Percentiles rank a stretch among this genome's conserved stretches.
Evolutionary conservation across 2,329 filamentous ascomycete genomes (phyloP).

Genomic region (Geoglossum cookeanum): DNA sequence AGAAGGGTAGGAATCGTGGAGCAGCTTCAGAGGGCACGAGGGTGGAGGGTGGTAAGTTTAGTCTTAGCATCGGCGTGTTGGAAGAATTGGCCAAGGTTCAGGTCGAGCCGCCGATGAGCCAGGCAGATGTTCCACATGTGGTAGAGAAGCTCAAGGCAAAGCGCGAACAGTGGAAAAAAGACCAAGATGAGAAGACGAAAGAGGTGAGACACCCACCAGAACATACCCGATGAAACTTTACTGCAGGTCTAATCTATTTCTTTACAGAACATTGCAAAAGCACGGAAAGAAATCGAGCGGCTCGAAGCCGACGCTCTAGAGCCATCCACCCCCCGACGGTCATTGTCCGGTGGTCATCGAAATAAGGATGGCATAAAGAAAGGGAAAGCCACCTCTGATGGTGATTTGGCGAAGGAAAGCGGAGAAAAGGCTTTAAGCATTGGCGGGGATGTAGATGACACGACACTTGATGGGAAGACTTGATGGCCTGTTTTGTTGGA

Average conservation of each 20-base stretch:
- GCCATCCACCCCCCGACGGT: background rate
- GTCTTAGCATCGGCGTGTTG: constrained; percentile 75
- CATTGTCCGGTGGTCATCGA: background rate
- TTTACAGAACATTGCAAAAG: constrained; percentile 81
- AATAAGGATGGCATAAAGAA: background rate
- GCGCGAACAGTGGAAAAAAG: constrained; percentile 74
- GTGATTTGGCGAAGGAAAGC: background rate
- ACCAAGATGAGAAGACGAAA: constrained; percentile 78
- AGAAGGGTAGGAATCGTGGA: constrained; percentile 59
- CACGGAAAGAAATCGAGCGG: constrained; percentile 83
- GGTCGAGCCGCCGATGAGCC: constrained; percentile 73
- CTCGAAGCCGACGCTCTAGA: constrained; percentile 47
- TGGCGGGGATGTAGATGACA: background rate
- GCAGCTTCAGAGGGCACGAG: constrained; percentile 26
- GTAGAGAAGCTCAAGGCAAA: constrained; percentile 86
- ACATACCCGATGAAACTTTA: constrained; percentile 6
- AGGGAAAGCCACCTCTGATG: background rate
- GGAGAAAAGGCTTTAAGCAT: background rate
- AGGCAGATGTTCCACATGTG: constrained; percentile 58
- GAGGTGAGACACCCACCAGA: constrained; percentile 40
- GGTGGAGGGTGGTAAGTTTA: constrained; percentile 43
- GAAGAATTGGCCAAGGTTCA: constrained; percentile 73
- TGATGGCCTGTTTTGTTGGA: background rate
- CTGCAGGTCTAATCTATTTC: background rate
- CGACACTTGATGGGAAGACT: background rate